Evolutionary conservation across 768 basidiomycete genomes (phyloP).

Genomic region (Trametes cubensis): DNA sequence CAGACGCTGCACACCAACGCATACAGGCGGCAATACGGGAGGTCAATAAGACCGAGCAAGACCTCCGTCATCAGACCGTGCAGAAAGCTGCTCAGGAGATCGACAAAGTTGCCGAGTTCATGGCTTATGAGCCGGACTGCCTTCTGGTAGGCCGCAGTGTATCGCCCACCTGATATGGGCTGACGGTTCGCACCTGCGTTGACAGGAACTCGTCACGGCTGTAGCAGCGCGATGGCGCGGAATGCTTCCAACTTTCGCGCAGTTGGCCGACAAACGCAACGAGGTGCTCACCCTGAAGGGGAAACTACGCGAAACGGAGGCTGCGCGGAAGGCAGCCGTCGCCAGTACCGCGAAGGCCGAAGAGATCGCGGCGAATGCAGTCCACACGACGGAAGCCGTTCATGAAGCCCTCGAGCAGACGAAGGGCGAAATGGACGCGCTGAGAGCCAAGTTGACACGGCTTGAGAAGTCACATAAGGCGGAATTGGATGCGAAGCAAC

Average conservation of each 20-base stretch:
- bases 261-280: neutral
- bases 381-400: neutral
- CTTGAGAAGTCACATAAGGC: neutral
- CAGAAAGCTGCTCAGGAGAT: slow-evolving; percentile 12
- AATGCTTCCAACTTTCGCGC: slow-evolving; percentile 4
- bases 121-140: neutral
- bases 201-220: slow-evolving; percentile 10
- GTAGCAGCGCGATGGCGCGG: slow-evolving; percentile 15
- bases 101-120: slow-evolving; percentile 14
- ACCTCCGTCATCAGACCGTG: slow-evolving; percentile 13
- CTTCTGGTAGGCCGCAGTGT: neutral
- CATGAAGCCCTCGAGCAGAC: neutral
- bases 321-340: neutral
- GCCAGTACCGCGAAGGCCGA: neutral
- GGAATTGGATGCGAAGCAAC: neutral
- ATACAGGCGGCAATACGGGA: neutral
- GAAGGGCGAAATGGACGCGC: neutral
- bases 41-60: neutral
- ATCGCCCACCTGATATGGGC: too few species aligned
- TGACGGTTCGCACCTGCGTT: neutral
- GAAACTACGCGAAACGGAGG: neutral
- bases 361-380: slow-evolving; percentile 1
- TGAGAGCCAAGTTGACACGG: neutral
- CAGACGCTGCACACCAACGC: slow-evolving; percentile 1
- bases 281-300: neutral